A percentile compares a stretch with the other conserved stretches of the same genome.
These are phyloP conservation scores for Clavaria fumosa DNA, from an alignment of 768 basidiomycete species.

Conservation along the genomic window DNA sequence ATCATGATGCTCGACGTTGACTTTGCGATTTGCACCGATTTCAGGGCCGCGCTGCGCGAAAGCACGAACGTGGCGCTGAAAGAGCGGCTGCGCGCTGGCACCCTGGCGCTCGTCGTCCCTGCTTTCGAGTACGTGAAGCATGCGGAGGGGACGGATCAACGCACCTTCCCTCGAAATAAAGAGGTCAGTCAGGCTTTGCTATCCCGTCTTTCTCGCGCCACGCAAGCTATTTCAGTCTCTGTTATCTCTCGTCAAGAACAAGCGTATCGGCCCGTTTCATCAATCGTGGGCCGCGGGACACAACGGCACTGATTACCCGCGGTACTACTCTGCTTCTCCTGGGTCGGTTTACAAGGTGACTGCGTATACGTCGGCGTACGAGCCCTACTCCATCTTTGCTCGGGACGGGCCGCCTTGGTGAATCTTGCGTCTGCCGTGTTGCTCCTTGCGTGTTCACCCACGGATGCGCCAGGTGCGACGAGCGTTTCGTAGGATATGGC, in stretches of 20 bases:
- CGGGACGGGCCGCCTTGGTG: constrained; percentile 66
- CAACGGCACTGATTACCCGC: constrained; percentile 63
- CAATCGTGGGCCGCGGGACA: constrained; percentile 66
- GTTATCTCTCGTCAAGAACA: constrained; percentile 37
- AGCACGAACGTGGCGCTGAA: constrained; percentile 25
- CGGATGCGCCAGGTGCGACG: constrained; percentile 57
- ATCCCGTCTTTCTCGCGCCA: not conserved
- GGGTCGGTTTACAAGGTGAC: constrained; percentile 64
- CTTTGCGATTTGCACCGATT: constrained; percentile 74
- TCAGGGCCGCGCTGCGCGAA: constrained; percentile 39
- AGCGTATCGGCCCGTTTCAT: constrained; percentile 63
- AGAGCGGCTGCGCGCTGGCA: constrained; percentile 39
- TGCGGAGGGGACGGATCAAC: constrained; percentile 42
- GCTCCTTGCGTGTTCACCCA: not conserved
- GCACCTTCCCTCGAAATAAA: constrained; percentile 54
- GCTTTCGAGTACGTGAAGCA: constrained; percentile 70
- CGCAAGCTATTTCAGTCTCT: constrained; percentile 26
- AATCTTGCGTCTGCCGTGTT: constrained; percentile 2
- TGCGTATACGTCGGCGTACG: constrained; percentile 70
- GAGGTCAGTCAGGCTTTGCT: constrained; percentile 25
- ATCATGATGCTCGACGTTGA: constrained; percentile 90
- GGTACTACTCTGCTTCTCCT: constrained; percentile 42
- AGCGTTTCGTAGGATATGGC: constrained; percentile 82
- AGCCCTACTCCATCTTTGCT: constrained; percentile 77
- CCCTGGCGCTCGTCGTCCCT: constrained; percentile 64